Percentiles rank a stretch among this genome's conserved stretches.
These are phyloP conservation scores for Alternaria viburni DNA, from an alignment of 2,329 filamentous ascomycete species.

Conservation along the genomic window DNA sequence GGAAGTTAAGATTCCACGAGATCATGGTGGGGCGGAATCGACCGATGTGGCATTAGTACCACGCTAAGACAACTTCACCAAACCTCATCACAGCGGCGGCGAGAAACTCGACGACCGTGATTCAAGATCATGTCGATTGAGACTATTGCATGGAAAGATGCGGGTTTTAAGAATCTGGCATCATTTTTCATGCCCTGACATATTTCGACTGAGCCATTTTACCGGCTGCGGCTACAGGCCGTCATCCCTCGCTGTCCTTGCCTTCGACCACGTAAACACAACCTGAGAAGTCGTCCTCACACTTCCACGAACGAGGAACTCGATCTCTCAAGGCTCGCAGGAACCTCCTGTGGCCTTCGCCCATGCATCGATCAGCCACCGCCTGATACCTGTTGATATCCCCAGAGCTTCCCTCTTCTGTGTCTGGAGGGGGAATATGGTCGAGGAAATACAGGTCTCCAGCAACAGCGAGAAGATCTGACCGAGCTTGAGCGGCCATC, in stretches of 20 bases:
- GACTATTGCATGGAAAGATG: not conserved
- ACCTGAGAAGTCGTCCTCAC: not conserved
- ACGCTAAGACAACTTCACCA: not conserved
- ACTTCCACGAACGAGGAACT: not conserved
- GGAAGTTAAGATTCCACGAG: not conserved
- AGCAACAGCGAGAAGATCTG: not conserved
- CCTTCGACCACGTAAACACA: not conserved
- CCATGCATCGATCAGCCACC: not conserved
- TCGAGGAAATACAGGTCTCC: not conserved
- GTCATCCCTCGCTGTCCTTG: not conserved
- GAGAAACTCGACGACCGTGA: not conserved
- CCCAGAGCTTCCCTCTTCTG: not conserved
- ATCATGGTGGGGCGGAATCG: not conserved
- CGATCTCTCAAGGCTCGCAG: not conserved
- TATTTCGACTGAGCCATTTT: not conserved
- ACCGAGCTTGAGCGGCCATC: not conserved
- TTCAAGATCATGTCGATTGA: not conserved
- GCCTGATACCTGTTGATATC: not conserved
- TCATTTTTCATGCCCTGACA: not conserved
- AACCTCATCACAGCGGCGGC: too few relatives aligned
- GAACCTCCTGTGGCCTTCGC: not conserved
- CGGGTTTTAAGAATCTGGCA: not conserved
- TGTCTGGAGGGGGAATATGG: not conserved
- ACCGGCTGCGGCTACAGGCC: not conserved
- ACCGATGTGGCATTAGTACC: too few relatives aligned